Evolutionary conservation across 257 asterid species (phyloP).

Genomic region (Hygrophila difformis): DNA sequence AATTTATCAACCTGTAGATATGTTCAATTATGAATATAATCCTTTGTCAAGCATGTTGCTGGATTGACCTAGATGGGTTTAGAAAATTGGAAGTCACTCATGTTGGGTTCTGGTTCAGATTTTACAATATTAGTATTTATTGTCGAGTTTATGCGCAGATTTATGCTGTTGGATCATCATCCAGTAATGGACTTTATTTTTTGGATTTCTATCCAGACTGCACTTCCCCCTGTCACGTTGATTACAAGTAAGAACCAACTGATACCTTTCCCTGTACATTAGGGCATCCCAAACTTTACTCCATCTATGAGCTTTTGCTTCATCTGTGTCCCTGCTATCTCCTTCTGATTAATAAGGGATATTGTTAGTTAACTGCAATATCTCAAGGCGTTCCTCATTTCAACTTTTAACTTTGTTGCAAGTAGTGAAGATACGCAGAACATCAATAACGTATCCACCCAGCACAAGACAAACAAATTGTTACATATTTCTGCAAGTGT

Average conservation of each 20-base stretch:
- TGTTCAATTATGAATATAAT: conserved; percentile 1
- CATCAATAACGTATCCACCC: conserved; percentile 19
- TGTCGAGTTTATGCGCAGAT: conserved; percentile 38
- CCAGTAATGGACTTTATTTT: conserved; percentile 63
- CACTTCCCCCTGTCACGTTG: conserved; percentile 74
- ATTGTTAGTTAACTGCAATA: neutral
- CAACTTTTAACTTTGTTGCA: conserved; percentile 16
- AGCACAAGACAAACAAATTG: conserved; percentile 38
- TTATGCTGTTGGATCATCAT: conserved; percentile 71
- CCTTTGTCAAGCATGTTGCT: conserved; percentile 2
- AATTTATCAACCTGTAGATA: neutral
- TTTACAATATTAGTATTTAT: neutral
- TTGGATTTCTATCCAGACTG: conserved; percentile 81
- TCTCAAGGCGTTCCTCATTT: conserved; percentile 16
- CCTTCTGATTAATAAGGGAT: conserved; percentile 2
- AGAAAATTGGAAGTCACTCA: too few relatives aligned
- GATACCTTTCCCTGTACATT: too few relatives aligned
- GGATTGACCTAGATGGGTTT: conserved; percentile 8
- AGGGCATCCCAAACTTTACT: neutral
- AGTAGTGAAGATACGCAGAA: conserved; percentile 44
- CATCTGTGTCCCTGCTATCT: neutral
- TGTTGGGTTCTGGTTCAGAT: neutral
- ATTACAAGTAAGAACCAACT: conserved; percentile 59
- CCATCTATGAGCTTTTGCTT: conserved; percentile 4
- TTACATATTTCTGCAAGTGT: conserved; percentile 54